A percentile compares a stretch with the other conserved stretches of the same genome.
Evolutionary conservation across 441 rosid species (phyloP).

Genomic region (Raphanus hybrid): DNA sequence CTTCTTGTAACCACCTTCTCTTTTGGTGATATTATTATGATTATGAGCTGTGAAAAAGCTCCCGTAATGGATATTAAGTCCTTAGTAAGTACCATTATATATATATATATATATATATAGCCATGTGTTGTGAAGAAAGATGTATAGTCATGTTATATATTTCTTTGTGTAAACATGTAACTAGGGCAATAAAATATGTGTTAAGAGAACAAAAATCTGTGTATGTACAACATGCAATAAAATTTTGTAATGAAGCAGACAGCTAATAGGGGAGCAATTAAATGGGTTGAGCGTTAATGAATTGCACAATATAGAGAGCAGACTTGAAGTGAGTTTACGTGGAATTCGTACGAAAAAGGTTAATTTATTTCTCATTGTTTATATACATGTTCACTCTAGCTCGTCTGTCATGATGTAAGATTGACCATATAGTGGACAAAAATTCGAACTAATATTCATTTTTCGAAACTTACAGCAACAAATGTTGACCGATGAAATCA

Average conservation of each 20-base stretch:
- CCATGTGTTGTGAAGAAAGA: background rate
- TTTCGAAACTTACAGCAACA: conserved; percentile 56
- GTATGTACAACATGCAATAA: background rate
- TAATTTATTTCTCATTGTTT: background rate
- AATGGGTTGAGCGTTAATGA: conserved; percentile 62
- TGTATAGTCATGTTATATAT: background rate
- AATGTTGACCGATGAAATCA: conserved; percentile 71
- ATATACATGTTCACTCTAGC: background rate
- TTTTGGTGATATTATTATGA: background rate
- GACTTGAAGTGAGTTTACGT: conserved; percentile 69
- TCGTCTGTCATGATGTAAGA: conserved; percentile 6
- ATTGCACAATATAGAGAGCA: conserved; percentile 68
- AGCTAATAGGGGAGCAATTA: conserved; percentile 73
- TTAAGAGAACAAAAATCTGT: background rate
- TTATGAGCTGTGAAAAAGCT: conserved; percentile 1
- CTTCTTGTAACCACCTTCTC: background rate
- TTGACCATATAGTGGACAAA: background rate
- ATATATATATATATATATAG: background rate
- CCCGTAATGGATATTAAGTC: background rate
- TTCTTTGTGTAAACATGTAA: conserved; percentile 15
- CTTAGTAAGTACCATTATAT: background rate
- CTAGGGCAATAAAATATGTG: background rate
- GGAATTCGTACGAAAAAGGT: conserved; percentile 71
- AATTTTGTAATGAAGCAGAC: conserved; percentile 47
- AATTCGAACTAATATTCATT: conserved; percentile 8